Base-by-base conservation (phyloP, 106 monocot genomes). In the Apostasia ramifera region DNA sequence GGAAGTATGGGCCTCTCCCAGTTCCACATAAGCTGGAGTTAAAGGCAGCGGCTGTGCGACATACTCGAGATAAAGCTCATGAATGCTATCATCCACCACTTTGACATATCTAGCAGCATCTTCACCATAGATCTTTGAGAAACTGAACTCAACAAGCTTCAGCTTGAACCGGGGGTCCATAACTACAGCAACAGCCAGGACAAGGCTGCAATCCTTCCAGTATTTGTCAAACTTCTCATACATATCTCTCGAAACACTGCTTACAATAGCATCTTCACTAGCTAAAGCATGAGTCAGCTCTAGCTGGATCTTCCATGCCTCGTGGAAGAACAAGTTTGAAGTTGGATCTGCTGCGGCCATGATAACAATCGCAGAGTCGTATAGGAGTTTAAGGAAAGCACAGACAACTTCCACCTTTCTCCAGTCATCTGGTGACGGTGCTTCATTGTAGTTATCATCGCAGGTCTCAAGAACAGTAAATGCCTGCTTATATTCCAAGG, bases 121-220 rank as follows among this genome's bases (percentile, higher is more conserved):
- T 53, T 73, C 88, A 57, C 88, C 91, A 46, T 95, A 91, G 3
- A 95, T 86, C 63, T 91, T 95, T 2, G 83, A 78, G 75, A 86
- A 95, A 52, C 86, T 88, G 72, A 95, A 95, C 71, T 95, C 91
- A 66, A 95, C 86, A 53, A 95, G 91, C 77, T 95, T 95, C 77
- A 95, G 72, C 71, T 95, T 95, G 70, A 95, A 95, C n/a, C 91
- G 88, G 63, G 95, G 95, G 61, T 95, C 95, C 91, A 95, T 95
- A 42, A 95, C 86, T n/a, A 91, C 91, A 15, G 91, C 83, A 69
- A 95, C 80, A 44, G 95, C 83, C 73, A 95, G 72, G 15, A 88
- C 80, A 50, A 95, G 84, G 81, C 75, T 91, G 78, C 88, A 86
- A 57, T 91, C 95, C 57, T 82, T 91, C 95, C 95, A 95, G 55